A percentile compares a stretch with the other conserved stretches of the same genome.
These are phyloP conservation scores for Picea sitchensis DNA, from an alignment of 75 land plant genomes.

Conservation along the genomic window DNA sequence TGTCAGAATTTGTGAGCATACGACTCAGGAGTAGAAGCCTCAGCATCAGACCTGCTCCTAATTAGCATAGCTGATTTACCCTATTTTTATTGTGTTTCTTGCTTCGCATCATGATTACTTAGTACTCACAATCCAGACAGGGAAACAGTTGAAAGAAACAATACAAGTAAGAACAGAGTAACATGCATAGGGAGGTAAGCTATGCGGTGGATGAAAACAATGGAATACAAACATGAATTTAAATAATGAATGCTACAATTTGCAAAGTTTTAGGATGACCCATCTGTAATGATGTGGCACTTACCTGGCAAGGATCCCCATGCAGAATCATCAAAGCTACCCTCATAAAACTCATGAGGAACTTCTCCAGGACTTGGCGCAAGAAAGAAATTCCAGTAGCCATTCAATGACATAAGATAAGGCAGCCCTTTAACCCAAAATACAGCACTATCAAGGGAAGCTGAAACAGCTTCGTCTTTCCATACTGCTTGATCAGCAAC, in stretches of 20 bases:
- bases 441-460: conserved; percentile 68
- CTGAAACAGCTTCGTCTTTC: conserved; percentile 82
- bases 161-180: not conserved
- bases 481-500: conserved; percentile 66
- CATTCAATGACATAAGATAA: conserved; percentile 75
- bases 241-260: not conserved
- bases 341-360: conserved; percentile 52
- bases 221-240: not conserved
- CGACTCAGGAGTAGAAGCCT: not conserved
- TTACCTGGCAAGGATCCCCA: conserved; percentile 86
- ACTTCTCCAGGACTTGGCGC: conserved; percentile 56
- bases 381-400: conserved; percentile 84
- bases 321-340: conserved; percentile 61
- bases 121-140: not conserved
- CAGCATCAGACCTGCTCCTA: not conserved
- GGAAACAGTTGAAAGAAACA: not conserved
- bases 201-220: conserved; percentile 1
- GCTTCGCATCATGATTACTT: not conserved
- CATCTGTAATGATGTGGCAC: not conserved
- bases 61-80: not conserved
- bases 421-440: conserved; percentile 77
- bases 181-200: not conserved
- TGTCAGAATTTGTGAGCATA: not conserved
- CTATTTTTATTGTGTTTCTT: not conserved
- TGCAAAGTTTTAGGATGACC: not conserved